Percentiles rank a stretch among this genome's conserved stretches.
Evolutionary conservation across 2,329 filamentous ascomycete species (phyloP).

Genomic region (Trichoderma sp.): DNA sequence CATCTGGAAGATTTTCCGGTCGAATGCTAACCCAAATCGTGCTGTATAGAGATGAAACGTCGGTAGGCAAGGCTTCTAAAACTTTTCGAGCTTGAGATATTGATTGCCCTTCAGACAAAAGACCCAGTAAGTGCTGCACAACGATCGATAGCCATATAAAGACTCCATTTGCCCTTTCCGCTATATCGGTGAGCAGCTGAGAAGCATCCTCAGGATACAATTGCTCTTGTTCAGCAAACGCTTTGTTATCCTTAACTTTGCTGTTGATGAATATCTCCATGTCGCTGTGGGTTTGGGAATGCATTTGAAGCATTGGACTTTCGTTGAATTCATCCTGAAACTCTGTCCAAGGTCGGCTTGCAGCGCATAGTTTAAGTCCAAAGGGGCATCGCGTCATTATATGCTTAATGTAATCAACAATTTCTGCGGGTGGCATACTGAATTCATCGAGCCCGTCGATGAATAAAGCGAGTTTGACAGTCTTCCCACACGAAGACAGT

Average conservation of each 20-base stretch:
- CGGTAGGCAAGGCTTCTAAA: background rate
- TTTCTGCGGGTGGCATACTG: fast-evolving
- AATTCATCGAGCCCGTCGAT: background rate
- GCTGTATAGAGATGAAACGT: background rate
- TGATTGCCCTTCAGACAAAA: background rate
- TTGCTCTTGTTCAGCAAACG: no score
- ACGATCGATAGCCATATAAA: background rate
- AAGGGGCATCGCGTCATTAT: background rate
- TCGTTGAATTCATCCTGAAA: background rate
- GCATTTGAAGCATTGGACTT: background rate
- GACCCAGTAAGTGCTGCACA: background rate
- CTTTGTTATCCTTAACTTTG: no score
- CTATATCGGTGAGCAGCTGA: background rate
- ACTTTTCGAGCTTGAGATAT: background rate
- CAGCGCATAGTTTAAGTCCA: background rate
- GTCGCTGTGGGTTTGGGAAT: no score
- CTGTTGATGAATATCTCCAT: no score
- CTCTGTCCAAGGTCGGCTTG: background rate
- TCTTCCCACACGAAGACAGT: background rate
- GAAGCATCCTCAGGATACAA: no score
- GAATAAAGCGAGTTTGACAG: background rate
- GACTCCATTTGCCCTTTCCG: background rate
- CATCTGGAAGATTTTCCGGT: background rate
- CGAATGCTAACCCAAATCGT: background rate
- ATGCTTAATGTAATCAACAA: background rate